phyloP scores from a whole-genome alignment of 331 rosid genomes.

The Prunus yedoensis region DNA sequence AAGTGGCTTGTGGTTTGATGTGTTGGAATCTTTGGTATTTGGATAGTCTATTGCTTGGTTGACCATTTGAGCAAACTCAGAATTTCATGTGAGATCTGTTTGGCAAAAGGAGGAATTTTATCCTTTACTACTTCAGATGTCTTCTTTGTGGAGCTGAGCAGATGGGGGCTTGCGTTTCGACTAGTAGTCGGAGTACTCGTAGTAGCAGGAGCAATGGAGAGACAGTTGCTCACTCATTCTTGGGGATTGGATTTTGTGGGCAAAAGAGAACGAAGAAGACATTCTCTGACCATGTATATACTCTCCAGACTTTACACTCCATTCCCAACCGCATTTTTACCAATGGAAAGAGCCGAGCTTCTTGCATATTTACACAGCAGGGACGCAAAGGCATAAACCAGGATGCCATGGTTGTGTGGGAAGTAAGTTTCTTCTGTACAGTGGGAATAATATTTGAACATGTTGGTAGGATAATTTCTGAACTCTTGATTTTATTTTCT shows the following conservation, averaged over 20 bases:
- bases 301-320: slow-evolving; percentile 62
- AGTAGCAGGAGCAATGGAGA: slow-evolving; percentile 80
- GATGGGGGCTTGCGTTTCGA: slow-evolving; percentile 94
- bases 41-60: slow-evolving; percentile 35
- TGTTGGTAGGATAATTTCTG: slow-evolving; percentile 6
- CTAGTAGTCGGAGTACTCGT: slow-evolving; percentile 65
- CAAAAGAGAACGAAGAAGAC: slow-evolving; percentile 69
- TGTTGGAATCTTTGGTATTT: slow-evolving; percentile 39
- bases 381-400: slow-evolving; percentile 94
- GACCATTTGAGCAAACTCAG: slow-evolving; percentile 38
- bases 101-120: slow-evolving; percentile 29
- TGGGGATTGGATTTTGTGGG: slow-evolving; percentile 49
- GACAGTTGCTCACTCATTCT: slow-evolving; percentile 49
- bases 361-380: slow-evolving; percentile 91
- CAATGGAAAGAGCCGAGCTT: slow-evolving; percentile 81
- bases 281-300: slow-evolving; percentile 65
- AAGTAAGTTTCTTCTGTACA: slow-evolving; percentile 56
- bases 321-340: slow-evolving; percentile 66
- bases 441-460: slow-evolving; percentile 8
- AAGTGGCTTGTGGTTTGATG: slow-evolving; percentile 32
- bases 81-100: slow-evolving; percentile 52
- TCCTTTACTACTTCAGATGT: slow-evolving; percentile 41
- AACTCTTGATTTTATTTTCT: slow-evolving; percentile 17
- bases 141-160: slow-evolving; percentile 55
- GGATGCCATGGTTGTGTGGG: slow-evolving; percentile 98